Base-by-base conservation (phyloP, 176 grass and related monocot genomes). In the Aegilops umbellulata region DNA sequence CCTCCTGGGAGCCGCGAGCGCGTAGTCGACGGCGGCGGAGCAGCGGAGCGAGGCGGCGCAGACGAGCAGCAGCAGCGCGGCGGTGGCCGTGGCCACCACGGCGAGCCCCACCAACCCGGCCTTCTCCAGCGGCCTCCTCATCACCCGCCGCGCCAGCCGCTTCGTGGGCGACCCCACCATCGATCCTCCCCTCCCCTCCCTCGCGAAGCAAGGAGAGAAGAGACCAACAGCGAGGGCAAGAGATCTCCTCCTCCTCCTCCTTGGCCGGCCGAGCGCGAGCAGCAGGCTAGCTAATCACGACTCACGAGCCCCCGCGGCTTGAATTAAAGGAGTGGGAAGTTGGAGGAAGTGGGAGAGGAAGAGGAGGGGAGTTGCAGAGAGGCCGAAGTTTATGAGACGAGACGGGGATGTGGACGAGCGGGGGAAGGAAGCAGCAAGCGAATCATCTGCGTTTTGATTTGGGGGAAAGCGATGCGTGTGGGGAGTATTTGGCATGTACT, bases 121-220 rank as follows among this genome's bases (percentile, higher is more conserved):
- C 72, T 82, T 82, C 86, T 88, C 86, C 6, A 83, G 77, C 83
- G 77, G 77, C 19, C 68, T 65, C 76, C 60, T 89, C 19, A 69
- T 68, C 3, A 65, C 44, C 76, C 77, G 69, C 69, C 82, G 66
- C 82, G 77, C 69, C 88, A 76, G 67, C 69, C 82, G 83, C 83
- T 85, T 89, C 69, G 73, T 46, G 10, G 87, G 77, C 82, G 83
- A 74, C 44, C 82, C 87, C 69, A 60, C 58, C 82, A 20, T 73
- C 49, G 49, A 39, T 11, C 87, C 8, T 12, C 69, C 22, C 22
- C 76, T 14, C 70, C 22, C n/a, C 82, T 14, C 20, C 69, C 11
- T 14, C 10, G 36, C 11, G 32, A 8, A 31, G 29, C 19, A 39
- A 38, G 32, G 68, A n/a, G n/a, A 15, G 22, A n/a, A 25, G 12